Base-by-base conservation (phyloP, 2,329 filamentous ascomycete species). In the Fusarium pininemorale region DNA sequence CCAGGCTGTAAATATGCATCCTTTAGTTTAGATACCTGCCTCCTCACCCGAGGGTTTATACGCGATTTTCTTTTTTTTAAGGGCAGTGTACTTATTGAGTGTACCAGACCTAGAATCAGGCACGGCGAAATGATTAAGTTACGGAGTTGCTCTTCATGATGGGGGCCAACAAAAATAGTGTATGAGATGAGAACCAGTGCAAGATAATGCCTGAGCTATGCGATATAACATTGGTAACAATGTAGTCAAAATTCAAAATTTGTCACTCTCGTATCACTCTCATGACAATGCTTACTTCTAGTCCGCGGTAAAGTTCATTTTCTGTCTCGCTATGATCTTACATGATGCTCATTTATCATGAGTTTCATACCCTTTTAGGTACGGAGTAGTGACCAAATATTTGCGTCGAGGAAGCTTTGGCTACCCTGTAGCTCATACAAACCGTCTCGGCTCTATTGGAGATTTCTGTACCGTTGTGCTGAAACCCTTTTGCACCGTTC, bases 1-100 rank as follows among this genome's bases (percentile, higher is more conserved):
- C 83, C 77, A 90, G 87, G 84, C 84, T 91, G 85, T 90, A 88
- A 84, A 81, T 77, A 74, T 56, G 62, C 63, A 69, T 63, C 53
- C 63, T 54, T 65, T 62, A 70, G 66, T 74, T 75, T 75, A 75
- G 69, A 79, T 79, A 77, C 75, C 77, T 77, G 69, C 63, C 66
- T 61, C 70, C 69, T 70, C 47, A 62, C 72, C 35, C 32, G 38
- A 30, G 65, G 70, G 68, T 66, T 71, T 70, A 70, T 66, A 63
- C 70, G 74, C 69, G 64, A 72, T 75, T 70, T 70, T 70, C 48
- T 59, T 75, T 76, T 76, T 69, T 72, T 75, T 73, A 50, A 72
- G 69, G 78, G 78, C 73, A 78, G 75, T 79, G 60, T 78, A 74
- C 69, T 75, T 79, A 65, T 79, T 78, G 75, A 80, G 64, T 79